phyloP scores from a whole-genome alignment of 2,329 filamentous ascomycete genomes.

The Catunica adiposa region DNA sequence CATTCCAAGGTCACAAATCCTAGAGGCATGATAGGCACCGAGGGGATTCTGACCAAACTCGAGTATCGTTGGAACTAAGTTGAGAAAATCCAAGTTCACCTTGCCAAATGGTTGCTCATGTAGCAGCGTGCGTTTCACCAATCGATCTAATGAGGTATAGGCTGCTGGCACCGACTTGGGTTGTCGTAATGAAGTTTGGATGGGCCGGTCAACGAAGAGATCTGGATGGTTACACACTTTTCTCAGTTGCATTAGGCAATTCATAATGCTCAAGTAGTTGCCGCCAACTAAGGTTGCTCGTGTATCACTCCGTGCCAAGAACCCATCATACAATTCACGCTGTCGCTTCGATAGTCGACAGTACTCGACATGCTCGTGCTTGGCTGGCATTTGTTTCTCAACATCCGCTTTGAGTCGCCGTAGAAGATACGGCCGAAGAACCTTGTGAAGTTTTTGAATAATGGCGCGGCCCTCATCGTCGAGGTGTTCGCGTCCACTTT shows the following conservation, averaged over 20 bases:
- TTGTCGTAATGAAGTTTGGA: conserved; percentile 95
- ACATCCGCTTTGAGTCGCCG: conserved; percentile 88
- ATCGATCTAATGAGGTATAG: conserved; percentile 40
- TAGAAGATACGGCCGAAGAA: conserved; percentile 79
- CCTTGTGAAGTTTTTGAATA: conserved; percentile 84
- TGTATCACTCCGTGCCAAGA: conserved; percentile 79
- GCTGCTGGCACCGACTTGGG: conserved; percentile 44
- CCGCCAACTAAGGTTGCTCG: conserved; percentile 76
- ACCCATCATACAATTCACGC: conserved; percentile 89
- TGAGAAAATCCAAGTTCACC: conserved; percentile 61
- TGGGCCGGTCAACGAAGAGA: conserved; percentile 85
- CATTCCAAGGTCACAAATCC: conserved; percentile 6
- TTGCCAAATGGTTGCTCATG: conserved; percentile 29
- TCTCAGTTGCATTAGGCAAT: conserved; percentile 90
- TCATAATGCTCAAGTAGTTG: conserved; percentile 96
- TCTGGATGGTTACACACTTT: conserved; percentile 99
- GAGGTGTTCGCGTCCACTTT: conserved; percentile 84
- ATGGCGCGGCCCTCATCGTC: conserved; percentile 86
- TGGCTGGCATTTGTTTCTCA: conserved; percentile 96
- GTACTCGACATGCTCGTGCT: conserved; percentile 93
- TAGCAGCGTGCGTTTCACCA: conserved; percentile 46
- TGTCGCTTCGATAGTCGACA: conserved; percentile 91
- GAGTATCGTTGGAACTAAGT: conserved; percentile 44
- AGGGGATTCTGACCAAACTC: conserved; percentile 21
- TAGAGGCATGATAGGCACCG: conserved; percentile 31